These are phyloP conservation scores for Tylopilus vinaceipallidus DNA, from an alignment of 768 basidiomycete genomes.

Conservation along the genomic window DNA sequence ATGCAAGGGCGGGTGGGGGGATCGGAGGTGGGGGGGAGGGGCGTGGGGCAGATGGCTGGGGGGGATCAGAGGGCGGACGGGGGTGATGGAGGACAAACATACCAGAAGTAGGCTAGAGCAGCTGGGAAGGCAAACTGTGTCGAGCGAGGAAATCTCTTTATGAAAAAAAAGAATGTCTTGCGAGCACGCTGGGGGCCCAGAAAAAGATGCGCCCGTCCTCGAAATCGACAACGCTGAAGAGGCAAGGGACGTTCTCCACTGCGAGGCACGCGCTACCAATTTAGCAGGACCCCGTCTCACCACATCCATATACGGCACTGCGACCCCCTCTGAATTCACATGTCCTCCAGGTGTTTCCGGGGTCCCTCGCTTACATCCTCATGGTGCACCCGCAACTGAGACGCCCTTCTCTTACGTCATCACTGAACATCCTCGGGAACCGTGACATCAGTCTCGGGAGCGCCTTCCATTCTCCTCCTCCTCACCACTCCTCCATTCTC, in stretches of 20 bases:
- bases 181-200: neutral
- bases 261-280: slow-evolving; percentile 18
- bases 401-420: slow-evolving; percentile 9
- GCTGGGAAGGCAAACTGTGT: neutral
- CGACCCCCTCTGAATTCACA: slow-evolving; percentile 30
- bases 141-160: slow-evolving; percentile 19
- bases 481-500: neutral
- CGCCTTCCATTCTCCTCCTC: slow-evolving; percentile 8
- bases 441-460: slow-evolving; percentile 14
- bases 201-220: neutral
- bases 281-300: slow-evolving; percentile 16
- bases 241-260: slow-evolving; percentile 10
- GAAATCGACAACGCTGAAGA: slow-evolving; percentile 16
- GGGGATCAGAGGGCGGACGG: slow-evolving; percentile 33
- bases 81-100: slow-evolving; percentile 1
- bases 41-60: slow-evolving; percentile 36
- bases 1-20: slow-evolving; percentile 12
- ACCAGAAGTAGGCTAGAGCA: neutral
- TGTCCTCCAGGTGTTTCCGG: slow-evolving; percentile 14
- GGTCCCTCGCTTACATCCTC: slow-evolving; percentile 23
- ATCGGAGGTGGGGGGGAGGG: slow-evolving; percentile 14
- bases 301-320: neutral
- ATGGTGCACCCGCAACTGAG: slow-evolving; percentile 15
- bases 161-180: slow-evolving; percentile 2
- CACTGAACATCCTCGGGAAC: slow-evolving; percentile 16